These are phyloP conservation scores for Rhizopogon rudus DNA, from an alignment of 768 basidiomycete genomes.

Conservation along the genomic window DNA sequence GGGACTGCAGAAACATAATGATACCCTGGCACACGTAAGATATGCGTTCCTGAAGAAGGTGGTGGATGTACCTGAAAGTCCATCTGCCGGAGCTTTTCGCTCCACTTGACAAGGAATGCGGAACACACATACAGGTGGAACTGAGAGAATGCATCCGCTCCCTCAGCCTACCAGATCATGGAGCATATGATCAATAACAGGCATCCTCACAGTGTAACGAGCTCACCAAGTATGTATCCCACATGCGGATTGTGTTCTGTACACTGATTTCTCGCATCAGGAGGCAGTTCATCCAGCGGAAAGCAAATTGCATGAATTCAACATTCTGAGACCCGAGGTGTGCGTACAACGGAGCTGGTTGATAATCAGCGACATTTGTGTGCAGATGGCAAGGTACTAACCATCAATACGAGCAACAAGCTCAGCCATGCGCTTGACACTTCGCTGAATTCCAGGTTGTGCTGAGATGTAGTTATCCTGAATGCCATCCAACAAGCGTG, in stretches of 20 bases:
- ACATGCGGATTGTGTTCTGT: constrained; percentile 96
- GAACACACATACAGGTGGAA: constrained; percentile 99
- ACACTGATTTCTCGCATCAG: constrained; percentile 98
- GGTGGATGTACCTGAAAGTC: constrained; percentile 82
- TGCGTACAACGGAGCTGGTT: constrained; percentile 71
- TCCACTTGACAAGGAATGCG: constrained; percentile 95
- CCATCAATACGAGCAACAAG: constrained; percentile 88
- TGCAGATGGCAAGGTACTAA: constrained; percentile 27
- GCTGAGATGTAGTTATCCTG: constrained; percentile 98
- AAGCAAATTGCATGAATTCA: constrained; percentile 99
- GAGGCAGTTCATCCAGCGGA: constrained; percentile 99
- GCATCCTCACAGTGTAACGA: neutral
- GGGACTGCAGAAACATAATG: constrained; percentile 96
- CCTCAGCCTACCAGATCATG: constrained; percentile 71
- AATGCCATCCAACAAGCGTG: constrained; percentile 91
- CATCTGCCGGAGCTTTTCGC: constrained; percentile 89
- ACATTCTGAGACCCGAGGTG: constrained; percentile 91
- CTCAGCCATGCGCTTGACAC: constrained; percentile 91
- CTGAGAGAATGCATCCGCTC: constrained; percentile 96
- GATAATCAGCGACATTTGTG: neutral
- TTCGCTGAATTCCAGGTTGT: constrained; percentile 94
- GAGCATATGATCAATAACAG: neutral
- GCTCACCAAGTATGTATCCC: constrained; percentile 97
- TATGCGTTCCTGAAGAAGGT: constrained; percentile 1
- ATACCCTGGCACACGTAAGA: constrained; percentile 60